Conservation (phyloP, 257 asterid species). For the Lycium barbarum region DNA sequence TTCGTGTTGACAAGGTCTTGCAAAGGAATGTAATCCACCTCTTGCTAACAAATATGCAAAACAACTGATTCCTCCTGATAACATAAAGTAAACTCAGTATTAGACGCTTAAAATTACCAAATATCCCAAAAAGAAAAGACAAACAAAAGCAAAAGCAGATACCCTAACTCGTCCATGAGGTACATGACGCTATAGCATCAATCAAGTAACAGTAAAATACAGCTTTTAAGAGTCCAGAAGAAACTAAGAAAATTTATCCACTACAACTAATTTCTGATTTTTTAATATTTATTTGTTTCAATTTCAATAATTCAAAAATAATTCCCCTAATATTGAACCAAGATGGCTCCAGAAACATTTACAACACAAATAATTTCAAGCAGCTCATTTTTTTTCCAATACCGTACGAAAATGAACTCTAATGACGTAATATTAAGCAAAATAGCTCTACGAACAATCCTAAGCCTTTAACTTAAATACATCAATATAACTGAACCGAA, state of each 20-base stretch:
- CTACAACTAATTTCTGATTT: not conserved
- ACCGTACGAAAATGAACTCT: too few species aligned
- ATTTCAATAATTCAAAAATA: not conserved
- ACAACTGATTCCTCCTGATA: constrained; percentile 1
- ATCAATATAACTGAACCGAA: too few species aligned
- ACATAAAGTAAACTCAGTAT: not conserved
- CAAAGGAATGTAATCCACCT: constrained; percentile 20
- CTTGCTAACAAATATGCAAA: constrained; percentile 19
- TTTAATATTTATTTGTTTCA: not conserved
- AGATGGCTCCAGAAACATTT: not conserved
- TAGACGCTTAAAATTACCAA: not conserved
- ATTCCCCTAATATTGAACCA: not conserved
- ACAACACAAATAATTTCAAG: constrained; percentile 3
- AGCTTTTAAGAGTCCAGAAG: not conserved
- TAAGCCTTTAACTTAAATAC: too few species aligned
- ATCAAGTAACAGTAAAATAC: not conserved
- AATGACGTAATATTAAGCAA: too few species aligned
- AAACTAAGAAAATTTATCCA: not conserved
- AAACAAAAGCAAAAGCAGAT: not conserved
- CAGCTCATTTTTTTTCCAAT: not conserved
- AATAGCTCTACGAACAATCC: too few species aligned
- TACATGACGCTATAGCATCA: not conserved
- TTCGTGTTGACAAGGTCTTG: not conserved
- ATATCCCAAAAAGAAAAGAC: not conserved
- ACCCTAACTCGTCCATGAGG: not conserved